These are phyloP conservation scores for Fagus crenata DNA, from an alignment of 306 rosid genomes.

Conservation along the genomic window DNA sequence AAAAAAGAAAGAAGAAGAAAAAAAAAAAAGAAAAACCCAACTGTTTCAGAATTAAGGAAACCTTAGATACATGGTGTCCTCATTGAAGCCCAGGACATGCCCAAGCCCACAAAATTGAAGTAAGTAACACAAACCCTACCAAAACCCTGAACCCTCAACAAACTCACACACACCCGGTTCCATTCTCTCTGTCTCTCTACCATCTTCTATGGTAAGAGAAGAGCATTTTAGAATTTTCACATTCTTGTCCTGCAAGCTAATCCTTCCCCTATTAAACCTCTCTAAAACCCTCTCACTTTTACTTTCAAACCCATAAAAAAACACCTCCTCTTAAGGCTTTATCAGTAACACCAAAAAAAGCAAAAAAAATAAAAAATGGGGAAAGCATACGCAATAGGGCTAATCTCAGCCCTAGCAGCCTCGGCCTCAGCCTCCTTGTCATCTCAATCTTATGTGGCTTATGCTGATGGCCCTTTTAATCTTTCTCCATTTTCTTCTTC, in stretches of 20 bases:
- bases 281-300: constrained; percentile 6
- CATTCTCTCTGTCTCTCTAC: background rate
- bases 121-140: constrained; percentile 36
- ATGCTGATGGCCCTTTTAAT: constrained; percentile 58
- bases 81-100: background rate
- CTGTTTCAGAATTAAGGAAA: too few species aligned
- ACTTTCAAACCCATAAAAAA: background rate
- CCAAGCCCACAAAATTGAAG: background rate
- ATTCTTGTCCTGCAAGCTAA: constrained; percentile 19
- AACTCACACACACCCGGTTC: background rate
- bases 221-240: background rate
- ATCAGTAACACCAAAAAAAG: background rate
- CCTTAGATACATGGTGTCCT: too few species aligned
- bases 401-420: constrained; percentile 61
- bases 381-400: constrained; percentile 49
- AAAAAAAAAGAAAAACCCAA: too few species aligned
- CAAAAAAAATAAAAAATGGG: constrained; percentile 42
- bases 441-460: constrained; percentile 28
- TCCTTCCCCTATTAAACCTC: background rate
- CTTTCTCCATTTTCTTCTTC: constrained; percentile 38
- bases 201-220: constrained; percentile 17
- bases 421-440: constrained; percentile 50
- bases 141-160: constrained; percentile 34
- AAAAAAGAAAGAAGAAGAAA: too few species aligned
- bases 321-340: constrained; percentile 1